Conservation (phyloP, 2,329 filamentous ascomycete genomes). For the Aspergillus fischeri region DNA sequence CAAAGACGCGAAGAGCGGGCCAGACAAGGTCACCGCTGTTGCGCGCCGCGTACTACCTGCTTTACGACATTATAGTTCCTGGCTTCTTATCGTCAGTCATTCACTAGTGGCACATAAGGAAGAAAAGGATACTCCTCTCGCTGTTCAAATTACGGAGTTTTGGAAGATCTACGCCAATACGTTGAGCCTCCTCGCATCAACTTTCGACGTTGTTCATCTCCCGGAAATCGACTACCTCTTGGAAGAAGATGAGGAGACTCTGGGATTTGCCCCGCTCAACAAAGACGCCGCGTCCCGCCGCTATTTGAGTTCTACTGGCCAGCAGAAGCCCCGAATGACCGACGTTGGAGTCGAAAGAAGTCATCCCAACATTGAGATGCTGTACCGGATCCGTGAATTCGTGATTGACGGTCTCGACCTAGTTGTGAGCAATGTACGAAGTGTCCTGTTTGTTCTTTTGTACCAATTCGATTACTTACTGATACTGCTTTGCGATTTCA, state of each 20-base stretch:
- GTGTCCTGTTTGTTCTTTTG: slow-evolving; percentile 8
- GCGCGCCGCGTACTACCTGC: slow-evolving; percentile 60
- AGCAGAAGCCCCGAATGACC: slow-evolving; percentile 50
- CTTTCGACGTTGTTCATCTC: slow-evolving; percentile 56
- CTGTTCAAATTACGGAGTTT: slow-evolving; percentile 56
- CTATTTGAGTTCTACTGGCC: slow-evolving; percentile 46
- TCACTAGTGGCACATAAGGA: slow-evolving; percentile 51
- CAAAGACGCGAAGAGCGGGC: slow-evolving; percentile 33
- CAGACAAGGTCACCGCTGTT: slow-evolving; percentile 54
- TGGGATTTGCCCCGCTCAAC: slow-evolving; percentile 61
- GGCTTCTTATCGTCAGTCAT: slow-evolving; percentile 56
- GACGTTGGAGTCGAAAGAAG: slow-evolving; percentile 50
- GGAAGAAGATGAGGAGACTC: slow-evolving; percentile 63
- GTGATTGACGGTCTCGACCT: slow-evolving; percentile 59
- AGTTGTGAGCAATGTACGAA: slow-evolving; percentile 45
- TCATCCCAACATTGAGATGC: slow-evolving; percentile 60
- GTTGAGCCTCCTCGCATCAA: slow-evolving; percentile 55
- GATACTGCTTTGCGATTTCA: slow-evolving; percentile 23
- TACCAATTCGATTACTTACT: slow-evolving; percentile 3
- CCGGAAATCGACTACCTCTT: slow-evolving; percentile 59
- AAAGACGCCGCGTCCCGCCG: slow-evolving; percentile 47
- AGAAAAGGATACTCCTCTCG: slow-evolving; percentile 51
- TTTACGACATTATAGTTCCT: slow-evolving; percentile 64
- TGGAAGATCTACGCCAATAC: slow-evolving; percentile 64
- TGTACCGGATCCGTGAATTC: slow-evolving; percentile 61